A percentile compares a stretch with the other conserved stretches of the same genome.
Evolutionary conservation across 768 basidiomycete species (phyloP).

Genomic region (Lyophyllum atratum): DNA sequence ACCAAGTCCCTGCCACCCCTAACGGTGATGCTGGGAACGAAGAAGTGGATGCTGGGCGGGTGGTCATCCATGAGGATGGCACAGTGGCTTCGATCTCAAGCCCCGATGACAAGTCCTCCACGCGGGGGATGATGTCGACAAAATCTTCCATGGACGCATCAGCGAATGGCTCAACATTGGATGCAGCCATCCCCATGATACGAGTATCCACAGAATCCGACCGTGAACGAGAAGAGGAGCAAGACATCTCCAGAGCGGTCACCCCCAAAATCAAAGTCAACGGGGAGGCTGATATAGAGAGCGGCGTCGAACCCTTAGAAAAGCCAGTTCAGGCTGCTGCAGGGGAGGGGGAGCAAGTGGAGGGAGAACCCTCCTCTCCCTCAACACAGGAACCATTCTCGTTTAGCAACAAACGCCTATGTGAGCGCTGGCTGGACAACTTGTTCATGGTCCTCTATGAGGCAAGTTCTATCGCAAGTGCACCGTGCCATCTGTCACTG

Average conservation of each 20-base stretch:
- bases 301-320: slow-evolving; percentile 36
- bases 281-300: slow-evolving; percentile 30
- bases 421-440: slow-evolving; percentile 97
- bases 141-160: slow-evolving; percentile 26
- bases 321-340: slow-evolving; percentile 56
- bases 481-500: neutral
- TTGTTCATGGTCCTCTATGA: slow-evolving; percentile 98
- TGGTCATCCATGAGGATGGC: slow-evolving; percentile 69
- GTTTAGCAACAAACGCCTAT: slow-evolving; percentile 94
- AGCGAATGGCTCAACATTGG: slow-evolving; percentile 23
- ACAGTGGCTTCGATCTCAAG: slow-evolving; percentile 34
- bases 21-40: slow-evolving; percentile 21
- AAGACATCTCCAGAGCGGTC: slow-evolving; percentile 13
- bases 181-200: slow-evolving; percentile 57
- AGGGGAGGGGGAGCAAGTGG: slow-evolving; percentile 42
- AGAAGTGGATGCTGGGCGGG: slow-evolving; percentile 34
- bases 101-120: slow-evolving; percentile 72
- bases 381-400: slow-evolving; percentile 69
- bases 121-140: slow-evolving; percentile 54
- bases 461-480: slow-evolving; percentile 46
- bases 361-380: slow-evolving; percentile 35
- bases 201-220: slow-evolving; percentile 75
- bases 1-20: slow-evolving; percentile 30
- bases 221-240: slow-evolving; percentile 41
- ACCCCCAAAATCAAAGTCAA: slow-evolving; percentile 27